Base-by-base conservation (phyloP, 2,329 filamentous ascomycete species). In the Rhinocladiella mackenziei region DNA sequence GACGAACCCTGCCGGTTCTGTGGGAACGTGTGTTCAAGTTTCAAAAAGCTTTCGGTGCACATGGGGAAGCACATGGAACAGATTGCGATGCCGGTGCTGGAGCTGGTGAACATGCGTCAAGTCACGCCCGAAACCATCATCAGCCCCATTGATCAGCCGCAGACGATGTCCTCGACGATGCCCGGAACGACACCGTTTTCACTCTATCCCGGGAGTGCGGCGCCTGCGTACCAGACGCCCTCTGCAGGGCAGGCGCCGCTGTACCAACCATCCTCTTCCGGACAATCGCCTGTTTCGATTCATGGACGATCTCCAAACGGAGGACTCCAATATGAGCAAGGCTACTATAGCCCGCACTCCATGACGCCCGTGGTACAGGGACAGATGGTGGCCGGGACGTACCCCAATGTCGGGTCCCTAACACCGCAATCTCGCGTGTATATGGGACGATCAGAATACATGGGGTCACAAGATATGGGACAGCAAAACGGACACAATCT, bases 31-130 rank as follows among this genome's bases (percentile, higher is more conserved):
- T 89, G 88, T 63, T 80, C 77, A 23, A 86, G 80, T 28, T 95
- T 88, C 88, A 95, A 94, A 74, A 94, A 94, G 67, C 70, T 95
- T 48, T 94, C 86, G 0, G 87, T 92, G n/a, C 89, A 95, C 65
- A 68, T 95, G 61, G 88, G 88, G 37, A 91, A 91, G 64, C 89
- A 96, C 63, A 92, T 96, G 88, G 88, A 95, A 64, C 81, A 88
- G 54, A 85, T 95, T 60, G 86, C 86, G 58, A 77, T 95, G 60
- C 89, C 89, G 0, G 78, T 95, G 22, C 71, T 94, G 43, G 62
- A 65, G 37, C 60, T 76, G 32, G 68, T 72, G 29, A 65, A 64
- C 39, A 66, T 71, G 45, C 62, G 65, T 48, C 62, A 65, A 29
- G 58, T 70, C 32, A 60, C 62, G 9, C 49, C 59, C 6, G 78